Percentiles rank a stretch among this genome's conserved stretches.
Conservation (phyloP, 441 rosid genomes). For the Daphne laureola region DNA sequence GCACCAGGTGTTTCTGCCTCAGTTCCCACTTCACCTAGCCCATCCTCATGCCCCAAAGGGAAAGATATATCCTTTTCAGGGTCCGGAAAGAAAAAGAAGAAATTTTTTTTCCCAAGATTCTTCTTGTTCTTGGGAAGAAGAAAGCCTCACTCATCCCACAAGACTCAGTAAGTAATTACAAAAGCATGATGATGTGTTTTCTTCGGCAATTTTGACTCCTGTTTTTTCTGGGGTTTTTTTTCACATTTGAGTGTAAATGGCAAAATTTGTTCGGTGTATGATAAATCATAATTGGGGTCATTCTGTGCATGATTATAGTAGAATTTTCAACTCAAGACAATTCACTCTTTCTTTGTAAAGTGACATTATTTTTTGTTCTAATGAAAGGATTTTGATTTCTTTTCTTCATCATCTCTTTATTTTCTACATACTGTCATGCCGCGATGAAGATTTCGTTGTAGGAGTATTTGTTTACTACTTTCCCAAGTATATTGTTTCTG, state of each 20-base stretch:
- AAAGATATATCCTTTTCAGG: constrained; percentile 34
- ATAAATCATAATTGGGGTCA: constrained; percentile 18
- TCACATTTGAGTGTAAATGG: constrained; percentile 27
- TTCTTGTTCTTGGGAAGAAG: constrained; percentile 59
- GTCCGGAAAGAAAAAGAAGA: constrained; percentile 66
- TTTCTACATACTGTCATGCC: not conserved
- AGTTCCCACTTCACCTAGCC: constrained; percentile 16
- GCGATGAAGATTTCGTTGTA: no score
- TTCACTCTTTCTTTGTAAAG: constrained; percentile 6
- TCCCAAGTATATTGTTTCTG: no score
- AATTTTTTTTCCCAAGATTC: constrained; percentile 54
- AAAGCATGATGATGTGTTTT: constrained; percentile 2
- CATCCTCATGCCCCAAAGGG: constrained; percentile 24
- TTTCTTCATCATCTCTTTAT: not conserved
- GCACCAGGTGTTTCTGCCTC: constrained; percentile 21
- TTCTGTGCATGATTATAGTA: constrained; percentile 14
- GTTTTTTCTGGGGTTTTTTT: constrained; percentile 6
- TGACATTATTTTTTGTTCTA: constrained; percentile 7
- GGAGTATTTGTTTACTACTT: no score
- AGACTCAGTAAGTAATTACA: constrained; percentile 19
- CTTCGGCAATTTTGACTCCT: constrained; percentile 10
- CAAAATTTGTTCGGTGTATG: constrained; percentile 24
- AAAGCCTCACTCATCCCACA: constrained; percentile 33
- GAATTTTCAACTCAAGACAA: constrained; percentile 6
- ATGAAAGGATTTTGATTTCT: not conserved